Percentiles rank a stretch among this genome's conserved stretches.
Conservation (phyloP, 2,329 filamentous ascomycete species). For the Catunica adiposa region DNA sequence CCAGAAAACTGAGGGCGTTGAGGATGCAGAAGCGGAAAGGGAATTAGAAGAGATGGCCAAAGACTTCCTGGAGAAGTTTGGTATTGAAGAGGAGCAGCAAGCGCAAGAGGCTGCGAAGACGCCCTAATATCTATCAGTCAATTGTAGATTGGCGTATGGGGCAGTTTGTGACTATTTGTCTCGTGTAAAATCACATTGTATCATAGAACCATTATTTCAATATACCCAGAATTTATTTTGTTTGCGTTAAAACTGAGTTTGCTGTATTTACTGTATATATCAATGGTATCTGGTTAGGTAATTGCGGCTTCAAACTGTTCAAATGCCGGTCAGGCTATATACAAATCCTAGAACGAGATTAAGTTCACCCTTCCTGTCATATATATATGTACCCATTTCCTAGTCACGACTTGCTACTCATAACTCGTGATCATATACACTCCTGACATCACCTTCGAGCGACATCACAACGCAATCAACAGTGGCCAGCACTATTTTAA, state of each 20-base stretch:
- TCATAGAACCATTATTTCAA: neutral
- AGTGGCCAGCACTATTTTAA: neutral
- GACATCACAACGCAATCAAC: too few species aligned
- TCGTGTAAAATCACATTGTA: slow-evolving; percentile 1
- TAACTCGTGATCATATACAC: too few species aligned
- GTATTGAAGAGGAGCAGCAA: slow-evolving; percentile 16
- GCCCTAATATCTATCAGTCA: neutral
- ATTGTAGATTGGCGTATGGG: neutral
- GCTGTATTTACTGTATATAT: neutral
- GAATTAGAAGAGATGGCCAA: slow-evolving; percentile 47
- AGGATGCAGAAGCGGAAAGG: slow-evolving; percentile 34
- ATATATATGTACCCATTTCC: neutral
- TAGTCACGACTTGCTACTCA: neutral
- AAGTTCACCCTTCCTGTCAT: too few species aligned
- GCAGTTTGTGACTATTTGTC: neutral
- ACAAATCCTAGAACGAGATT: neutral
- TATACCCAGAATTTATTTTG: neutral
- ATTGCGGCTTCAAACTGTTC: neutral
- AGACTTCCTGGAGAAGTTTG: slow-evolving; percentile 36
- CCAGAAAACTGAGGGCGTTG: slow-evolving; percentile 18
- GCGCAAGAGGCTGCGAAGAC: neutral
- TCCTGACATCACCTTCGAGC: neutral
- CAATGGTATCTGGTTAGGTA: neutral
- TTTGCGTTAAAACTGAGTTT: neutral
- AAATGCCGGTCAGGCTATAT: neutral